A percentile compares a stretch with the other conserved stretches of the same genome.
These are phyloP conservation scores for Alternaria solani DNA, from an alignment of 2,329 filamentous ascomycete species.

Conservation along the genomic window DNA sequence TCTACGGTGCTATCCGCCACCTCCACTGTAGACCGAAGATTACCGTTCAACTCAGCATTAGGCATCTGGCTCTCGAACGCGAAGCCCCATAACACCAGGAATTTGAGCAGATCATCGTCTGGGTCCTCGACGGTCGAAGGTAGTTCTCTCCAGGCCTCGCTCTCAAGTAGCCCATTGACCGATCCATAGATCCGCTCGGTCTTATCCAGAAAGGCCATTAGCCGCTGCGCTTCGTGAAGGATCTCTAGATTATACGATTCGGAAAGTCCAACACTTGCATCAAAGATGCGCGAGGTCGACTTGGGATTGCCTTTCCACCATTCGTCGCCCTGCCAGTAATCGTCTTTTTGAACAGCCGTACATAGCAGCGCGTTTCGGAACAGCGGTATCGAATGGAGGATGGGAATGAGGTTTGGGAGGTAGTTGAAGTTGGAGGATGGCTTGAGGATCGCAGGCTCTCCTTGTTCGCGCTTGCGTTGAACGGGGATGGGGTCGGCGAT, in stretches of 20 bases:
- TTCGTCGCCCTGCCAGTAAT: conserved; percentile 64
- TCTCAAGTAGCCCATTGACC: conserved; percentile 58
- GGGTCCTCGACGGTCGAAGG: conserved; percentile 30
- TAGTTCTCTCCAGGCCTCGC: conserved; percentile 49
- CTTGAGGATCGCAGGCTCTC: conserved; percentile 66
- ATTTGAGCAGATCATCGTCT: conserved; percentile 54
- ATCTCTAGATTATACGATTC: conserved; percentile 51
- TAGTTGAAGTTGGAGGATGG: conserved; percentile 62
- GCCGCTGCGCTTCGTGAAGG: conserved; percentile 65
- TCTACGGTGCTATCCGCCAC: conserved; percentile 34
- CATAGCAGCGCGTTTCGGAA: conserved; percentile 65
- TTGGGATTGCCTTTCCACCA: conserved; percentile 70
- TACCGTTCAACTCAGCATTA: conserved; percentile 52
- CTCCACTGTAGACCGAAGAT: conserved; percentile 55
- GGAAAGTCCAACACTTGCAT: conserved; percentile 45
- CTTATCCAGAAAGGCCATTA: conserved; percentile 68
- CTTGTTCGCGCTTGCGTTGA: conserved; percentile 56
- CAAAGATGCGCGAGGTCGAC: conserved; percentile 60
- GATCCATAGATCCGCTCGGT: conserved; percentile 68
- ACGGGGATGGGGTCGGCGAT: conserved; percentile 62
- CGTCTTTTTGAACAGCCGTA: conserved; percentile 53
- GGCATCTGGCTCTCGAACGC: conserved; percentile 55
- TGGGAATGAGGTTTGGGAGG: conserved; percentile 66
- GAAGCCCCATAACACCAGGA: conserved; percentile 60
- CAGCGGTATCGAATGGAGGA: conserved; percentile 68